Percentiles rank a stretch among this genome's conserved stretches.
phyloP scores from a whole-genome alignment of 1,284 basidiomycete genomes.

The Spongispora temasekensis region DNA sequence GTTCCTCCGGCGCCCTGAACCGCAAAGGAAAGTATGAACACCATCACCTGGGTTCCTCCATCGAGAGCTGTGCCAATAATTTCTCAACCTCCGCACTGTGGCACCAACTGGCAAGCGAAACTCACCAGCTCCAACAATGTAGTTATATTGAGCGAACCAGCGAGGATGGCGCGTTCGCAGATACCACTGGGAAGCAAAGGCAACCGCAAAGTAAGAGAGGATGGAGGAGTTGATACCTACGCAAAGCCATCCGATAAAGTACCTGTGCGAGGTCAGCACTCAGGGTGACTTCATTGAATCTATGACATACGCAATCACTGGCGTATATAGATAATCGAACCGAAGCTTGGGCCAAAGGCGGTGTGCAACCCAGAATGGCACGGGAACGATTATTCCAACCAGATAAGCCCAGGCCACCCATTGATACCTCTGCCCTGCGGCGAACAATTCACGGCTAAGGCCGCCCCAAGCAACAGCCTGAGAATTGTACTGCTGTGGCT shows the following conservation, averaged over 20 bases:
- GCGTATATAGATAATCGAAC: slow-evolving; percentile 47
- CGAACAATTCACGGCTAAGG: slow-evolving; percentile 57
- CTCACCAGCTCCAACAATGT: slow-evolving; percentile 46
- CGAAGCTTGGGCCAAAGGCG: slow-evolving; percentile 43
- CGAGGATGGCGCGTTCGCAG: slow-evolving; percentile 55
- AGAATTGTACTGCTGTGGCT: slow-evolving; percentile 59
- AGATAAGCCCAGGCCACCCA: slow-evolving; percentile 58
- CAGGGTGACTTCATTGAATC: neutral
- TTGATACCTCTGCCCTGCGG: slow-evolving; percentile 54
- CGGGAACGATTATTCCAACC: slow-evolving; percentile 53
- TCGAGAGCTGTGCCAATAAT: slow-evolving; percentile 47
- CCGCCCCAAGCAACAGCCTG: slow-evolving; percentile 69
- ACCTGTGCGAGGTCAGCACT: slow-evolving; percentile 28
- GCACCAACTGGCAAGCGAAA: neutral
- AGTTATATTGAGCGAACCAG: slow-evolving; percentile 56
- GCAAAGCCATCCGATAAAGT: slow-evolving; percentile 44
- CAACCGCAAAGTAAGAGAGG: slow-evolving; percentile 48
- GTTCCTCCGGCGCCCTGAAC: slow-evolving; percentile 69
- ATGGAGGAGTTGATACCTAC: slow-evolving; percentile 54
- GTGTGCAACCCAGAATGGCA: slow-evolving; percentile 56
- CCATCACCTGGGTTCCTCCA: slow-evolving; percentile 66
- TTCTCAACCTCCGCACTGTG: slow-evolving; percentile 10
- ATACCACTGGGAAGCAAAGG: slow-evolving; percentile 58
- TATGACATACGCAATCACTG: slow-evolving; percentile 41
- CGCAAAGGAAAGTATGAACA: slow-evolving; percentile 72